Evolutionary conservation across 1,284 basidiomycete species (phyloP).

Genomic region (Stygiomarasmius scandens): DNA sequence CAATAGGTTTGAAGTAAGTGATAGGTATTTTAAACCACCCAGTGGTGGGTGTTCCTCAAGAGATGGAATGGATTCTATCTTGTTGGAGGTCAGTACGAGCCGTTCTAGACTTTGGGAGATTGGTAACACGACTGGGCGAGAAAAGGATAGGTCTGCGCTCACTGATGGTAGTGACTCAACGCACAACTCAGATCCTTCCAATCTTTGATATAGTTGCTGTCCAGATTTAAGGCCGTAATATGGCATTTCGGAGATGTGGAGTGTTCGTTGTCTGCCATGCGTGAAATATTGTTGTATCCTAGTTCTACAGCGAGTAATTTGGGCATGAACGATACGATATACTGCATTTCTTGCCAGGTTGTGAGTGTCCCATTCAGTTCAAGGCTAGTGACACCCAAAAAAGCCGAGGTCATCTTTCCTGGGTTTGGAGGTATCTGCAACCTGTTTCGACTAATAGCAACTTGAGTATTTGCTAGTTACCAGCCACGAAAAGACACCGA

Average conservation of each 20-base stretch:
- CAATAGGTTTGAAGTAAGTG: slow-evolving; percentile 67
- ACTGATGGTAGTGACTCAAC: slow-evolving; percentile 55
- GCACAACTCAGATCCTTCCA: slow-evolving; percentile 61
- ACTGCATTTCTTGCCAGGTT: slow-evolving; percentile 70
- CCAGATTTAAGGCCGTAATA: slow-evolving; percentile 71
- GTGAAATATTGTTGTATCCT: slow-evolving; percentile 70
- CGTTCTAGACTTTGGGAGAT: slow-evolving; percentile 52
- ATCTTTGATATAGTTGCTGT: slow-evolving; percentile 65
- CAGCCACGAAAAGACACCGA: slow-evolving; percentile 38
- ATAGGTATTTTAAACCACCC: slow-evolving; percentile 54
- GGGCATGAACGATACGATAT: slow-evolving; percentile 59
- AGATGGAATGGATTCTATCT: slow-evolving; percentile 52
- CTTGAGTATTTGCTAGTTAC: slow-evolving; percentile 22
- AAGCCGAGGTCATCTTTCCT: slow-evolving; percentile 43
- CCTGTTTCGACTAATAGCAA: slow-evolving; percentile 59
- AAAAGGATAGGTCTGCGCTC: slow-evolving; percentile 27
- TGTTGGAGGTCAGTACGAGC: slow-evolving; percentile 73
- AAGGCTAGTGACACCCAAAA: slow-evolving; percentile 63
- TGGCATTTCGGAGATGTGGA: slow-evolving; percentile 25
- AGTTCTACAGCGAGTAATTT: slow-evolving; percentile 69
- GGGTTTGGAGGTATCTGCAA: slow-evolving; percentile 37
- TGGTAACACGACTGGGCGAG: slow-evolving; percentile 16
- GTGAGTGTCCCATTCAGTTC: slow-evolving; percentile 77
- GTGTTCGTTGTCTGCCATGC: slow-evolving; percentile 32
- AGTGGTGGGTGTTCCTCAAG: slow-evolving; percentile 31